These are phyloP conservation scores for Gaultheria prostrata DNA, from an alignment of 148 eudicot genomes.

Conservation along the genomic window DNA sequence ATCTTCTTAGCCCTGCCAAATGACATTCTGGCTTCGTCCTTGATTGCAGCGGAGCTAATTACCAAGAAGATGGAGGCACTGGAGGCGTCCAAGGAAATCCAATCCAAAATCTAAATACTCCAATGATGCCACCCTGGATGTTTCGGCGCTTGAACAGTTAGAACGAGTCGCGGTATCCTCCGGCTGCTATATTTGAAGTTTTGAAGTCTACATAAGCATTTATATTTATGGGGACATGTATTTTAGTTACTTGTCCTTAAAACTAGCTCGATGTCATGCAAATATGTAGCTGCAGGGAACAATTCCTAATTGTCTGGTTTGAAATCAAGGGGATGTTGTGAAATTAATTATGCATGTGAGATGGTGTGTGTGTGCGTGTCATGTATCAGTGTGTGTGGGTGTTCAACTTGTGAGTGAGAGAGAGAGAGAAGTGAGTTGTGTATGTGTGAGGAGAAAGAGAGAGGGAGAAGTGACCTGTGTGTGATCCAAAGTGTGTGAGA, in stretches of 20 bases:
- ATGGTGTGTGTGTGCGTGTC: too few relatives aligned
- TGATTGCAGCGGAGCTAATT: constrained; percentile 8
- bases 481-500: too few relatives aligned
- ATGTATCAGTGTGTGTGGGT: too few relatives aligned
- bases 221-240: background rate
- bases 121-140: constrained; percentile 27
- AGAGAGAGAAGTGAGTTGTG: too few relatives aligned
- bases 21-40: background rate
- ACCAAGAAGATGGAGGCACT: constrained; percentile 3
- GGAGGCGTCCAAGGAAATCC: constrained; percentile 10
- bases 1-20: background rate
- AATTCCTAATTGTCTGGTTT: background rate
- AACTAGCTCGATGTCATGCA: background rate
- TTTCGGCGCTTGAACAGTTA: background rate
- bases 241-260: background rate
- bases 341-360: too few relatives aligned
- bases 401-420: too few relatives aligned
- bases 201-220: background rate
- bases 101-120: constrained; percentile 11
- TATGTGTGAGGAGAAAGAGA: too few relatives aligned
- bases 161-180: background rate
- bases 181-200: background rate
- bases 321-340: background rate
- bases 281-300: background rate
- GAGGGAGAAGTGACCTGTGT: too few relatives aligned